Base-by-base conservation (phyloP, 2,329 filamentous ascomycete species). In the Colletotrichum sp. region DNA sequence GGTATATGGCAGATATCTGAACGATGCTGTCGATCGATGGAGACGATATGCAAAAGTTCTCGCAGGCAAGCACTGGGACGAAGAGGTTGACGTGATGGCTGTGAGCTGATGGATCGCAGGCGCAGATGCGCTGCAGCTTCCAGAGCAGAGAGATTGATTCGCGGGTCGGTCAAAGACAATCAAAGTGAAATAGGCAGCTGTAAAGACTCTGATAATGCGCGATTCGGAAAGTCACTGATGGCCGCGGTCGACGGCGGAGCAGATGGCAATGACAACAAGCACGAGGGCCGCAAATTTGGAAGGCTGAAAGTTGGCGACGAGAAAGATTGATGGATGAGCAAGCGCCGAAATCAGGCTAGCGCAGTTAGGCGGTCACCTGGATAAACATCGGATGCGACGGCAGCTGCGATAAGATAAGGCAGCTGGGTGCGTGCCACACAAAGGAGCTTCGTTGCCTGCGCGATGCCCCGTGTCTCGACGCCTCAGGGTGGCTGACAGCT, bases 301-400 rank as follows among this genome's bases (percentile, higher is more conserved):
- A 66, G 63, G 64, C 65, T 76, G 74, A 59, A 18, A 68, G 70
- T 52, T 73, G 74, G 65, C 74, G 64, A 48, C 64, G 74, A 76
- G 55, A 76, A 63, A 74, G 74, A 74, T 76, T 76, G 64, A 34
- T 59, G 67, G 57, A 36, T 59, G 55, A 74, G 72, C 68, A 75
- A 72, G 65, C 65, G 39, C 74, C 70, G 59, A 68, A 74, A 39
- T 30, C 70, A 74, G 70, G 64, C 74, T 76, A 76, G 74, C 65
- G 70, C 48, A 9, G 7, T 59, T 32, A 60, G 65, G 74, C 74
- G 74, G 74, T 76, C 43, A 65, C 65, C 70, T 76, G 74, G 70
- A 68, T 69, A 76, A 76, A 69, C n/a, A 5, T 39, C 74, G 74
- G 74, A 36, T 15, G 5, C 21, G 10, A 13, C 16, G 18, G 16